A percentile compares a stretch with the other conserved stretches of the same genome.
Evolutionary conservation across 305 asterid species (phyloP).

Genomic region (Withania somnifera): DNA sequence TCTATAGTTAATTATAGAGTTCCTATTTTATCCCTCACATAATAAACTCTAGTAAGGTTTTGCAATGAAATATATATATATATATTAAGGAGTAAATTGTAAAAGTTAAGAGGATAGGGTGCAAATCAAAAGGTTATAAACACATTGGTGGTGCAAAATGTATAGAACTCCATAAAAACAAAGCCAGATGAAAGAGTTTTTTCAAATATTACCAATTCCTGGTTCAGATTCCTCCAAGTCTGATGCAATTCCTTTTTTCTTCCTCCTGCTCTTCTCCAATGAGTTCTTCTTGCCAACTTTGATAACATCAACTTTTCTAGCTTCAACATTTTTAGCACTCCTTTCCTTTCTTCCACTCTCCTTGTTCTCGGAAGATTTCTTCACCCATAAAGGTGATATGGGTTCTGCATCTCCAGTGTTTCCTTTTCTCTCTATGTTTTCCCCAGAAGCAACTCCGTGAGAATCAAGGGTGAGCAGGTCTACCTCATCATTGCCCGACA

Average conservation of each 20-base stretch:
- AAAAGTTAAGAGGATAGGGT: not conserved
- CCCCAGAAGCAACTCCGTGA: not conserved
- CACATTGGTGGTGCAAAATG: not conserved
- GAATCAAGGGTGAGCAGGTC: not conserved
- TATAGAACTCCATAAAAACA: not conserved
- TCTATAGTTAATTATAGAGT: not conserved
- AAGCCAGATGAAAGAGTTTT: not conserved
- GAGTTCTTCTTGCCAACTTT: not conserved
- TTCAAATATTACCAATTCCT: slow-evolving; percentile 3
- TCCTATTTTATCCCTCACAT: not conserved
- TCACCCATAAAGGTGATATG: not conserved
- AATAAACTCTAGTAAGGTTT: not conserved
- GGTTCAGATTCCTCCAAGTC: slow-evolving; percentile 4
- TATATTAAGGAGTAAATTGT: not conserved
- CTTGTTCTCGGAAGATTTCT: not conserved
- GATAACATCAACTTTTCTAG: slow-evolving; percentile 31
- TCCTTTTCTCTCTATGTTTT: slow-evolving; percentile 15
- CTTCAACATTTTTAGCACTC: slow-evolving; percentile 16
- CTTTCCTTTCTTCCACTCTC: slow-evolving; percentile 11
- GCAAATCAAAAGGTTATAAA: not conserved
- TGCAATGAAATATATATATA: not conserved
- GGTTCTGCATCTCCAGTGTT: slow-evolving; percentile 1
- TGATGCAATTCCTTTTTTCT: slow-evolving; percentile 4
- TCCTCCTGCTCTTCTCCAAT: not conserved
- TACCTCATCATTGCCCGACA: slow-evolving; percentile 14